These are phyloP conservation scores for Oryza nivara DNA, from an alignment of 176 grass and related monocot genomes.

Conservation along the genomic window DNA sequence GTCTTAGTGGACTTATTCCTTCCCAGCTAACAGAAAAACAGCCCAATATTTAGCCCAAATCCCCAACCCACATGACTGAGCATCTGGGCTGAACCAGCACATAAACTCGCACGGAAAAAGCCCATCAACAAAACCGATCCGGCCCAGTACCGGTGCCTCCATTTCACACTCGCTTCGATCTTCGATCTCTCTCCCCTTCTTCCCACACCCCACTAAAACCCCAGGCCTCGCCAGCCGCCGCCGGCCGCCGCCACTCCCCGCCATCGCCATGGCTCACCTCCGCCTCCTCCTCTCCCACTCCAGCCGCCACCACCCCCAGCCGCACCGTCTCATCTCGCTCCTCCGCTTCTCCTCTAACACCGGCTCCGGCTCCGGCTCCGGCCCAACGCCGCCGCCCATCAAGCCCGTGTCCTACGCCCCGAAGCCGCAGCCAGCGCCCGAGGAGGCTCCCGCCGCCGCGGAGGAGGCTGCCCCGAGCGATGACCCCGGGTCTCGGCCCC, in stretches of 20 bases:
- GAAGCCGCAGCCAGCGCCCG: conserved; percentile 54
- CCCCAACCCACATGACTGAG: no score
- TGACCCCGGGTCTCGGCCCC: not conserved
- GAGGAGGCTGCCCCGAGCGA: not conserved
- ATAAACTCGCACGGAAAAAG: not conserved
- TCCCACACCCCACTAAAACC: conserved; percentile 43
- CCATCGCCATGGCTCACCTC: conserved; percentile 69
- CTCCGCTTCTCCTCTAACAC: conserved; percentile 46
- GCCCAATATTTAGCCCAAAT: no score
- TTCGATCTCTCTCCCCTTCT: not conserved
- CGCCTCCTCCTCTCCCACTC: conserved; percentile 52
- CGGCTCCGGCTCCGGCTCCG: conserved; percentile 29
- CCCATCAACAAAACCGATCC: not conserved
- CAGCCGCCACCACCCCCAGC: conserved; percentile 22
- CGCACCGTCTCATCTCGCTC: conserved; percentile 36
- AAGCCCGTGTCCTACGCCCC: conserved; percentile 73
- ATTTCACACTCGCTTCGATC: not conserved
- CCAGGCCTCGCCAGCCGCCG: conserved; percentile 46
- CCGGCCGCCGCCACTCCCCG: conserved; percentile 20
- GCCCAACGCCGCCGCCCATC: conserved; percentile 41
- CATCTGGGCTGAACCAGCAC: no score
- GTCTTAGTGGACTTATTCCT: no score
- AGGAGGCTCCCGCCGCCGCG: not conserved
- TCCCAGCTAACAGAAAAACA: no score
- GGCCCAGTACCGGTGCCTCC: not conserved